Evolutionary conservation across 139 green algal species (phyloP), one percentile per base, ranked within the genome.

Genomic region (Chlorella sorokiniana): DNA sequence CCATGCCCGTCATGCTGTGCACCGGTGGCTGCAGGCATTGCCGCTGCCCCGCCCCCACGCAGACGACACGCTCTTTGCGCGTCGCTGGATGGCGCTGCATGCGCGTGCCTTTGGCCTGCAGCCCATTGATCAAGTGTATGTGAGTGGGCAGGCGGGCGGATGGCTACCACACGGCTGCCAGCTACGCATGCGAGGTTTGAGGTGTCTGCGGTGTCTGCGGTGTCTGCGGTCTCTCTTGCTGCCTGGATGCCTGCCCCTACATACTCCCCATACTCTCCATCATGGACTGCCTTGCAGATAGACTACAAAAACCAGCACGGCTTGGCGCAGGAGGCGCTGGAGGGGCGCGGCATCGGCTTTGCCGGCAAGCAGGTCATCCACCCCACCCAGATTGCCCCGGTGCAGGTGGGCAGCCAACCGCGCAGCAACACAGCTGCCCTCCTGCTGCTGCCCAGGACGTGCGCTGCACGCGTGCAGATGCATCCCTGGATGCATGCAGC

Each of bases 331-430:
- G 85, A 89, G 56, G 71, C 82, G 0, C 35, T 65, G 29, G 76
- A 85, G 37, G 85, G 70, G 41, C 65, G 76, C 0, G 3, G 62
- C 42, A 51, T 80, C 14, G 85, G 85, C 4, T 88, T 79, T 63
- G 64, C 65, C 7, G 85, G 85, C 56, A 88, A 89, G 52, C 85
- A 89, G 45, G 72, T 89, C 76, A 89, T 89, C 25, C 85, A 89
- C 56, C 85, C 85, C 6, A 77, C 69, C 27, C 74, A 76, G 27
- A 42, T 68, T 1, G 18, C 16, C 35, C 23, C 45, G 16, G 81
- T 68, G 22, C 31, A 77, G 62, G 29, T 45, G 27, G 20, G 31
- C 51, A 31, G 31, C 3, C 9, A 37, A 38, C n/a, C 3, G 2
- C n/a, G 3, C 7, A 22, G 16, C 61, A 10, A 11, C 22, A 16